These are phyloP conservation scores for Termitomyces sp. DNA, from an alignment of 768 basidiomycete genomes.

Conservation along the genomic window DNA sequence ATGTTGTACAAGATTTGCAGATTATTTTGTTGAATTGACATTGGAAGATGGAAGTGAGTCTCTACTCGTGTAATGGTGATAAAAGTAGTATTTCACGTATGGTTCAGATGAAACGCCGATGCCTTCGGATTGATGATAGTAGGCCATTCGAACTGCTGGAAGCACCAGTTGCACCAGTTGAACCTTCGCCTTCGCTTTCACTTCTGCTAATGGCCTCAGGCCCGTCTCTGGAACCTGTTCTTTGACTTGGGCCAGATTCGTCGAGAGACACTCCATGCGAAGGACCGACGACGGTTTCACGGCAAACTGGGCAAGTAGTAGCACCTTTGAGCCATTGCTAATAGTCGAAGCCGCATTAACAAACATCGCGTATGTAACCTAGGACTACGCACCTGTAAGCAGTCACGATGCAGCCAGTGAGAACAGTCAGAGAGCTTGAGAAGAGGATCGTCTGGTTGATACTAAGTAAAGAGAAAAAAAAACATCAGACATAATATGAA, in stretches of 20 bases:
- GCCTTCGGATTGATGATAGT: background rate
- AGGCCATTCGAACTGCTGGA: background rate
- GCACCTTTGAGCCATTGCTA: conserved; percentile 81
- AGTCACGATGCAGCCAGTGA: conserved; percentile 78
- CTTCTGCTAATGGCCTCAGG: background rate
- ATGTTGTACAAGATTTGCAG: background rate
- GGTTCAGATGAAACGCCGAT: background rate
- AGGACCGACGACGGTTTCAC: conserved; percentile 41
- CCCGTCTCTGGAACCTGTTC: conserved; percentile 7
- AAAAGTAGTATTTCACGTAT: background rate
- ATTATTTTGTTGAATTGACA: background rate
- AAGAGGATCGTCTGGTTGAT: conserved; percentile 52
- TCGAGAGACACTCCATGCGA: background rate
- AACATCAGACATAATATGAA: conserved; percentile 8
- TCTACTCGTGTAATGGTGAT: too few relatives aligned
- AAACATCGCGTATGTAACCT: background rate
- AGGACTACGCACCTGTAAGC: conserved; percentile 53
- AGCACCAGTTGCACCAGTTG: background rate
- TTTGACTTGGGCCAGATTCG: conserved; percentile 12
- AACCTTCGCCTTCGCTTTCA: background rate
- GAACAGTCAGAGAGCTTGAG: conserved; percentile 64
- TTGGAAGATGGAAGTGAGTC: background rate
- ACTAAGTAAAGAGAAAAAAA: conserved; percentile 35
- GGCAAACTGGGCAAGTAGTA: conserved; percentile 77
- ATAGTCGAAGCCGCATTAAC: conserved; percentile 7